These are phyloP conservation scores for Penicillium verhagenii DNA, from an alignment of 495 filamentous ascomycete genomes.

Conservation along the genomic window DNA sequence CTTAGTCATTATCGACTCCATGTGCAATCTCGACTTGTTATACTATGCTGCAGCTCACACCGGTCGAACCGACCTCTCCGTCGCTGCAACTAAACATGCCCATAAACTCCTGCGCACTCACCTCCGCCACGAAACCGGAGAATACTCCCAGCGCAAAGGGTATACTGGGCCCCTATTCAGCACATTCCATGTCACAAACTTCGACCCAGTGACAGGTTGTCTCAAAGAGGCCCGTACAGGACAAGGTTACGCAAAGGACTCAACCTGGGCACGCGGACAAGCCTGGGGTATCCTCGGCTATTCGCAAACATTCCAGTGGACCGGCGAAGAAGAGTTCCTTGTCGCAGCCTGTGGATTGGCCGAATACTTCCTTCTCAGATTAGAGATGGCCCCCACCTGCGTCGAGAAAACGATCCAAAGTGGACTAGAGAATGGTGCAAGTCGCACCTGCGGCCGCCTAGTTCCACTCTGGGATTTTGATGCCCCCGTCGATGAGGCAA, in stretches of 20 bases:
- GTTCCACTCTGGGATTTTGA: slow-evolving; percentile 5
- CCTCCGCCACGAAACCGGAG: slow-evolving; percentile 25
- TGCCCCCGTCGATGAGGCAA: slow-evolving; percentile 1
- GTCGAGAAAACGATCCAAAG: slow-evolving; percentile 9
- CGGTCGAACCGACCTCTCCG: slow-evolving; percentile 17
- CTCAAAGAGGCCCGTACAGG: slow-evolving; percentile 35
- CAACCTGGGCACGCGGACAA: slow-evolving; percentile 44
- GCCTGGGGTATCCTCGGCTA: slow-evolving; percentile 46
- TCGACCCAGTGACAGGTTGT: slow-evolving; percentile 35
- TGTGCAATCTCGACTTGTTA: slow-evolving; percentile 42
- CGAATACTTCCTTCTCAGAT: slow-evolving; percentile 38
- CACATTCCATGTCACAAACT: slow-evolving; percentile 42
- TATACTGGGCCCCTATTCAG: slow-evolving; percentile 16
- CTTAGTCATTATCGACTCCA: slow-evolving; percentile 47
- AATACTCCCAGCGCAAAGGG: slow-evolving; percentile 1
- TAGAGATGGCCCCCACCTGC: slow-evolving; percentile 14
- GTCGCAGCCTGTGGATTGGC: slow-evolving; percentile 31
- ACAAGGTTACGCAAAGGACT: slow-evolving; percentile 38
- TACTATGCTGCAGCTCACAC: slow-evolving; percentile 40
- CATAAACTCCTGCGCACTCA: slow-evolving; percentile 29
- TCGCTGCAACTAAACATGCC: slow-evolving; percentile 38
- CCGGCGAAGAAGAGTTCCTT: slow-evolving; percentile 35
- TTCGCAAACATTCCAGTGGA: slow-evolving; percentile 43
- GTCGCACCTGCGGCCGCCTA: slow-evolving; percentile 9
- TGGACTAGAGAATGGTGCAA: not conserved